Evolutionary conservation across 1,284 basidiomycete species (phyloP).

Genomic region (Hortiboletus rubellus): DNA sequence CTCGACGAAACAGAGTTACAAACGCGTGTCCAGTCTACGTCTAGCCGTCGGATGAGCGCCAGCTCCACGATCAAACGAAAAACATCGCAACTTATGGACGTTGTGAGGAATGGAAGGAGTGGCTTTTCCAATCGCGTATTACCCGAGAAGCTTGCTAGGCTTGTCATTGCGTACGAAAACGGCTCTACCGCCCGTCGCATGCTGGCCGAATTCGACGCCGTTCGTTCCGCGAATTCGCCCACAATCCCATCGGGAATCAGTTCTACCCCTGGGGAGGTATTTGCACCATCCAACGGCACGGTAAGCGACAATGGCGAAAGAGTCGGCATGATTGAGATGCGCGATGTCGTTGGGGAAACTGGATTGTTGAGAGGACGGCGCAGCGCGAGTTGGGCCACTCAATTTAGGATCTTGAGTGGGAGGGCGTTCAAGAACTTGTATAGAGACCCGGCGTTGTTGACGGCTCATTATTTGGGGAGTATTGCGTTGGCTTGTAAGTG

Average conservation of each 20-base stretch:
- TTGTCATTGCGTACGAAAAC: conserved; percentile 71
- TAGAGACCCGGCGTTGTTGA: conserved; percentile 89
- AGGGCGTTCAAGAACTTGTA: conserved; percentile 98
- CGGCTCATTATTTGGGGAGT: conserved; percentile 87
- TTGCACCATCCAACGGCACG: conserved; percentile 28
- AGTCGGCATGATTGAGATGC: conserved; percentile 48
- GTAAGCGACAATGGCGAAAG: conserved; percentile 18
- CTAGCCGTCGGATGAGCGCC: conserved; percentile 42
- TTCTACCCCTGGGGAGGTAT: conserved; percentile 3
- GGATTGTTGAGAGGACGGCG: conserved; percentile 74
- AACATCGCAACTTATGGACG: conserved; percentile 76
- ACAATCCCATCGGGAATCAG: neutral
- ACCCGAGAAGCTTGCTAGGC: conserved; percentile 62
- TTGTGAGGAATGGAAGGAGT: conserved; percentile 50
- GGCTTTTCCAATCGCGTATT: conserved; percentile 47
- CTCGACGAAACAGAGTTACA: conserved; percentile 56
- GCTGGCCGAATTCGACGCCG: conserved; percentile 60
- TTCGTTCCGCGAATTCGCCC: conserved; percentile 34
- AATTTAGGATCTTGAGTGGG: conserved; percentile 92
- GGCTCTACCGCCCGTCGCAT: conserved; percentile 71
- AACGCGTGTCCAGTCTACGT: conserved; percentile 35
- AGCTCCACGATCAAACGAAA: conserved; percentile 66
- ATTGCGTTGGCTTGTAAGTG: conserved; percentile 78
- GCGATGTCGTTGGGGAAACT: conserved; percentile 66
- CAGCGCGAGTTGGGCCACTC: conserved; percentile 83